Evolutionary conservation across 2,329 filamentous ascomycete genomes (phyloP), one percentile per base, ranked within the genome.

Genomic region (Fusarium sp.): DNA sequence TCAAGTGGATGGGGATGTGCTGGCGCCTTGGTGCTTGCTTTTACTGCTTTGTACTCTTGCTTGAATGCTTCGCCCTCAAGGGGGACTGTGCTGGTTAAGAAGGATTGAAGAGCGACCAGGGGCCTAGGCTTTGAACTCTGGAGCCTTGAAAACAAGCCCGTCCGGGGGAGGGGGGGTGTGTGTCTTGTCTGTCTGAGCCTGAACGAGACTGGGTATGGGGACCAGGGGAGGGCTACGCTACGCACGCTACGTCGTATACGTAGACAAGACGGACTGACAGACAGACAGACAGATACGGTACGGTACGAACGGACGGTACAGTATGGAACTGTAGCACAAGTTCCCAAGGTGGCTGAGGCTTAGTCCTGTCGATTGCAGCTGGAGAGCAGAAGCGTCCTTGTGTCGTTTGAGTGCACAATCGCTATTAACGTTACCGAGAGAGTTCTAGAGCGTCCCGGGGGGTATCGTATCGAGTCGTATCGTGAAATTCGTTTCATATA

Each of bases 321-420:
- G 33, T 57, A 48, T 38, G 30, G 61, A 57, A 64, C 48, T 53
- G 62, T 58, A 64, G 30, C 40, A 54, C 61, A 40, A 73, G 69
- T 23, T 23, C 23, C 23, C 30, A 30, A 30, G 30, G 69, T 74
- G 74, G 74, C 73, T 75, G 73, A 76, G 73, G 71, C 74, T 75
- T 76, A 76, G 69, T 71, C 64, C 46, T 64, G 64, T 67, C 64
- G 64, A 67, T 62, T 65, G 73, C 55, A 68, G 73, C 55, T 61
- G 27, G 50, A 59, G 48, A 50, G 30, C 30, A 59, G 60, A 48
- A 33, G 20, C 27, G 15, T 37, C 33, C 41, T 48, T 63, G 37
- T 26, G 41, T 32, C 32, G 27, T 57, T 59, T n/a, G 55, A 33
- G 55, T n/a, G 33, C 20, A 26, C 44, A 52, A 20, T 58, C 14